phyloP scores from a whole-genome alignment of 306 rosid genomes.

The Glycine tomentella region DNA sequence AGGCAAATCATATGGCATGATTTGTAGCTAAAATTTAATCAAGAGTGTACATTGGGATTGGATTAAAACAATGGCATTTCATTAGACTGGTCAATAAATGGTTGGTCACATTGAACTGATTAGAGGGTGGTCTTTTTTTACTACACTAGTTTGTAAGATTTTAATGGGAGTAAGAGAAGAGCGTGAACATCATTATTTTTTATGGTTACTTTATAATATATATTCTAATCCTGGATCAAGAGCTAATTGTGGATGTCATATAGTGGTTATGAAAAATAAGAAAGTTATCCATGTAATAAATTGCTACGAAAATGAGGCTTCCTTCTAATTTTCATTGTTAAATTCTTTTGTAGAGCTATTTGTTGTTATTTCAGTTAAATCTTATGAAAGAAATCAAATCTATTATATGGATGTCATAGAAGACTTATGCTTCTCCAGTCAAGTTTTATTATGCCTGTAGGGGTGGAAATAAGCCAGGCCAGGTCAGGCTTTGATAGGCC shows the following conservation, averaged over 20 bases:
- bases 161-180: conserved; percentile 4
- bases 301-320: conserved; percentile 19
- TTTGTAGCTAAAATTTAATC: neutral
- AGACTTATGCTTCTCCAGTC: neutral
- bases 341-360: neutral
- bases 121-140: neutral
- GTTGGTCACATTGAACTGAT: neutral
- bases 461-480: no score
- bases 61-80: neutral
- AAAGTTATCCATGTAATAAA: neutral
- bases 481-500: no score
- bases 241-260: neutral
- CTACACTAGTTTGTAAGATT: neutral
- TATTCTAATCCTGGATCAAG: conserved; percentile 1
- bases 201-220: neutral
- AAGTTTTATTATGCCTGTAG: neutral
- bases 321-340: neutral
- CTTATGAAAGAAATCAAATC: neutral
- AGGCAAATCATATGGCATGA: conserved; percentile 3
- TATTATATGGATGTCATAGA: neutral
- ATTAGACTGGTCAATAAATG: neutral
- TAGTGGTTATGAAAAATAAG: neutral
- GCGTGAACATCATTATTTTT: neutral
- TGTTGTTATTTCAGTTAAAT: neutral
- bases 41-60: neutral